Base-by-base conservation (phyloP, 2,329 filamentous ascomycete genomes). In the Cercospora sp. region DNA sequence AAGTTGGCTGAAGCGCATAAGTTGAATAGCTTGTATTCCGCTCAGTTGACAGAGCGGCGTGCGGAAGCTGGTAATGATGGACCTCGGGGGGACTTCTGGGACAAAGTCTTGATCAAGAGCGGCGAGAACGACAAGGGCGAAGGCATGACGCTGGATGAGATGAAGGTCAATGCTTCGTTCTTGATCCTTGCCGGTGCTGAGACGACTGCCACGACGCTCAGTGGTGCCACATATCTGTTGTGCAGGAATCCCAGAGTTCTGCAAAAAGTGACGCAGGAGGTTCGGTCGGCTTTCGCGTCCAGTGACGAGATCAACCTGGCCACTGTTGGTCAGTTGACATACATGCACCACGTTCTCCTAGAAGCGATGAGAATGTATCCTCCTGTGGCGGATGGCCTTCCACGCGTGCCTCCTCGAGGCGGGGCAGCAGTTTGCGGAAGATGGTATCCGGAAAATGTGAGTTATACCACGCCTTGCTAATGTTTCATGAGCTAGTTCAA, bases 141-240 rank as follows among this genome's bases (percentile, higher is more conserved):
- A 42, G 36, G 36, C 16, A 42, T 42, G 36, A 42, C 36, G 36
- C 36, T 42, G 1, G 36, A 42, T 9, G 36, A 42, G 16, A 42
- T 42, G 36, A 42, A 42, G 16, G 36, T 42, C 16, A 42, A 42
- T 3, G 36, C 36, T 42, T 42, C 36, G 16, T 42, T 42, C 36
- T 3, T 42, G 16, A 42, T 42, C 3, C 36, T 42, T 42, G 36
- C 36, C 36, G 36, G 36, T 1, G 36, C 36, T n/a, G 36, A 42
- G 16, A 42, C 36, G 31, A 80, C 77, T 2, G 78, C 78, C 1
- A 80, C 79, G 2, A 67, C 78, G 2, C 66, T 81, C 4, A 68
- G 69, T 3, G 77, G 76, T 1, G 71, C 74, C 3, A 76, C 72
- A 0, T 80, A 76, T 66, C 68, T 73, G 13, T 69, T 79, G 13